Conservation (phyloP, 2,329 filamentous ascomycete genomes). For the Penicillium sp. region DNA sequence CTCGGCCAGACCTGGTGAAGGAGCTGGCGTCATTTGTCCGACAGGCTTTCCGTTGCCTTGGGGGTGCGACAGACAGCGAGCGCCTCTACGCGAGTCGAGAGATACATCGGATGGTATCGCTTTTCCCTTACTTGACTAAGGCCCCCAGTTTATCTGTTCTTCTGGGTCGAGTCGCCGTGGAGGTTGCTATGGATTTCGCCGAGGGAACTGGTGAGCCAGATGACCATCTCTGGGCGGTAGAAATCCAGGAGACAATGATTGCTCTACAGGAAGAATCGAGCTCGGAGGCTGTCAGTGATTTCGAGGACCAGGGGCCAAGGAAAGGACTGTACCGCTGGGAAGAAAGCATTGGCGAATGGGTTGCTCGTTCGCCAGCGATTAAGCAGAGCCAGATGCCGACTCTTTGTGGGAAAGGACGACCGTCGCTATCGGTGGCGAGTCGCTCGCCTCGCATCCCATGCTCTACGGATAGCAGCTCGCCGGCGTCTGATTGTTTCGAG, state of each 20-base stretch:
- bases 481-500: constrained; percentile 19
- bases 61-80: constrained; percentile 24
- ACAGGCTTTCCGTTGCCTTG: constrained; percentile 36
- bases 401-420: constrained; percentile 6
- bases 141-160: constrained; percentile 26
- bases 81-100: constrained; percentile 25
- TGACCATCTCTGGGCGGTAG: constrained; percentile 40
- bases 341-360: constrained; percentile 58
- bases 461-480: constrained; percentile 27
- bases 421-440: constrained; percentile 6
- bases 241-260: constrained; percentile 37
- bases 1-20: constrained; percentile 32
- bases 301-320: constrained; percentile 15
- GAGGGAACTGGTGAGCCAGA: constrained; percentile 38
- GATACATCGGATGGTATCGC: constrained; percentile 28
- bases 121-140: constrained; percentile 22
- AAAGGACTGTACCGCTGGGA: constrained; percentile 51
- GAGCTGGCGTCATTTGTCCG: constrained; percentile 36
- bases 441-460: constrained; percentile 17
- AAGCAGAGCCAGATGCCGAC: constrained; percentile 21
- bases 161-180: constrained; percentile 37
- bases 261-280: constrained; percentile 17
- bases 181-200: constrained; percentile 42
- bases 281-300: constrained; percentile 13
- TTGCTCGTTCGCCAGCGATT: constrained; percentile 48